Base-by-base conservation (phyloP, 225 moss, liverwort and hornwort genomes). In the Thuidium tamariscinum region DNA sequence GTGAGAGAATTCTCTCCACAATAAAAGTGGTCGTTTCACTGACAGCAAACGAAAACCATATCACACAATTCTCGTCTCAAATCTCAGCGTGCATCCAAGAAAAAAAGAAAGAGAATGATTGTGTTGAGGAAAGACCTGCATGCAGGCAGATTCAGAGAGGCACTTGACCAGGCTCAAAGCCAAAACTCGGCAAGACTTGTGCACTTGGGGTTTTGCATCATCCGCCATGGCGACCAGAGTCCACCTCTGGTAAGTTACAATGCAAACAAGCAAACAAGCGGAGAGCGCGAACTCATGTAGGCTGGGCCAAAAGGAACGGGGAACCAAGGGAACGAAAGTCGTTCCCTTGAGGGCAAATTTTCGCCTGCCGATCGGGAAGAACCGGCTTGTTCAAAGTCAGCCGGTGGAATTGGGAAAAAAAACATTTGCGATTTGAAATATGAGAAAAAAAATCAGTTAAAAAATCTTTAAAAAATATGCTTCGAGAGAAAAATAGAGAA, bases 81-180 rank as follows among this genome's bases (percentile, higher is more conserved):
- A 62, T 61, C 42, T 32, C 32, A 22, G 21, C 55, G 44, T 8
- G 25, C 48, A 78, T 72, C 20, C 25, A 55, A 46, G 82, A 66
- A 55, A 60, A 34, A 59, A 32, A 65, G 16, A 7, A 30, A 66
- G 78, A 61, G 2, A 27, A 59, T 56, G 64, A 32, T 32, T 52
- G 30, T 46, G 74, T 16, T 55, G 36, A 34, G 67, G 73, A 12
- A 20, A 39, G 23, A 90, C 90, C 91, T 85, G 89, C 77, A 87
- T 77, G 83, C 90, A 91, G 52, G 91, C 78, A 65, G 81, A 83
- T 39, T 85, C 76, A 61, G 56, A 77, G 22, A 87, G 91, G 83
- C 93, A 90, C 74, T 79, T 87, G 83, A 87, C 91, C 44, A 90
- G 84, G 32, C 68, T 86, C 49, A 86, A 23, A 21, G 93, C 83